Conservation (phyloP, 352 stramenopile species). For the Pythium brachiatum region DNA sequence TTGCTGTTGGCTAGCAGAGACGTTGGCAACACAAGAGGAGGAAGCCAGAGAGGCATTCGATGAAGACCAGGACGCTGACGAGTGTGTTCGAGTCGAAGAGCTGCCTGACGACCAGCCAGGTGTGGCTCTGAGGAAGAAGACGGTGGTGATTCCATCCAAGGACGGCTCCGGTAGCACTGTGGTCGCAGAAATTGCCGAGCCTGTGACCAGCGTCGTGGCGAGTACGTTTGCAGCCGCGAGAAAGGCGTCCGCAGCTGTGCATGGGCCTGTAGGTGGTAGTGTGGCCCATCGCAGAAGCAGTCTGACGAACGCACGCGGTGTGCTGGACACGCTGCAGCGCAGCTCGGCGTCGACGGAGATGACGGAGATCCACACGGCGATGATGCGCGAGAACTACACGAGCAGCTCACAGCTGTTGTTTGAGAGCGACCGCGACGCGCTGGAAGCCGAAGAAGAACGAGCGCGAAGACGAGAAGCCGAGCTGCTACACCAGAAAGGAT, state of each 20-base stretch:
- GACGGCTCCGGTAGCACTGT: not conserved
- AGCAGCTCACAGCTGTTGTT: conserved; percentile 51
- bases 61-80: not conserved
- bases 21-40: conserved; percentile 14
- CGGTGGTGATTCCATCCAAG: not conserved
- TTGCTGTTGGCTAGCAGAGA: conserved; percentile 65
- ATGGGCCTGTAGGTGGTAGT: not conserved
- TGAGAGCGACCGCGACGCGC: conserved; percentile 39
- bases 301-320: conserved; percentile 32
- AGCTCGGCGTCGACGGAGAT: conserved; percentile 27
- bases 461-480: conserved; percentile 15
- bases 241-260: conserved; percentile 14
- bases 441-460: conserved; percentile 33
- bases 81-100: not conserved
- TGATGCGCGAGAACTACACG: conserved; percentile 51
- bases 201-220: conserved; percentile 5
- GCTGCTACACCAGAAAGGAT: conserved; percentile 4
- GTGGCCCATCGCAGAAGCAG: conserved; percentile 34
- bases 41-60: not conserved
- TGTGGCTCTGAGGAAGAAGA: not conserved
- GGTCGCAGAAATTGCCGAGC: conserved; percentile 8
- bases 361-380: conserved; percentile 28
- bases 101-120: not conserved
- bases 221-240: conserved; percentile 18
- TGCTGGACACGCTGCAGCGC: conserved; percentile 49